Base-by-base conservation (phyloP, 345 rosid species). In the Pseudoturritis turrita region DNA sequence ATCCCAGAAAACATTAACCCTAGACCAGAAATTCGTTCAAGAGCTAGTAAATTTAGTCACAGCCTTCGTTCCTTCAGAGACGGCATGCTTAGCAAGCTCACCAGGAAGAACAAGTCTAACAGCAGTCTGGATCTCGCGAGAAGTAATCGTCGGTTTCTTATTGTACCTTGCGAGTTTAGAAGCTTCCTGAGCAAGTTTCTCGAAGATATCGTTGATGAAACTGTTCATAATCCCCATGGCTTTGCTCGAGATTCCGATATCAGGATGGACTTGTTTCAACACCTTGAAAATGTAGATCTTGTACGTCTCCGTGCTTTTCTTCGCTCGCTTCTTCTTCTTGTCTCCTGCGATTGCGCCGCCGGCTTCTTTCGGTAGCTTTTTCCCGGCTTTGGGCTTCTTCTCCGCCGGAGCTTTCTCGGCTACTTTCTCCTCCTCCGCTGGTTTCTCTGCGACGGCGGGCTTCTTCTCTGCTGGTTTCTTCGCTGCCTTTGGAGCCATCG, bases 231-330 rank as follows among this genome's bases (percentile, higher is more conserved):
- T 86, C 17, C 90, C 90, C 93, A 88, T 86, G 4, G 93, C 88
- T 70, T 88, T 85, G 75, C 87, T 81, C 8, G 85, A 83, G 72
- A 85, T 79, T 2, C 89, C 89, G 39, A 85, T 85, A 21, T 83
- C 89, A 0, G 85, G 89, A 12, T 85, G 87, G 21, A 83, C 87
- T 65, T 85, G 89, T 41, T 85, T 85, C 63, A 85, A 25, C 3
- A 85, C 89, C 78, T 85, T 86, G 81, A 88, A 88, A 62, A 88
- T 88, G 70, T 88, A 90, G 81, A 88, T 90, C 90, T 90, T 90
- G 84, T 90, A 86, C 0, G 96, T 88, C 84, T 90, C 95, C 0
- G 23, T 45, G 56, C 82, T 83, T 73, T 88, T 90, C 95, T 88
- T 90, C 10, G 6, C 1, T 2, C 82, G 21, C 86, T 85, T 88